Percentiles rank a stretch among this genome's conserved stretches.
Evolutionary conservation across 768 basidiomycete genomes (phyloP).

Genomic region (Boletus pseudo-olivaceus): DNA sequence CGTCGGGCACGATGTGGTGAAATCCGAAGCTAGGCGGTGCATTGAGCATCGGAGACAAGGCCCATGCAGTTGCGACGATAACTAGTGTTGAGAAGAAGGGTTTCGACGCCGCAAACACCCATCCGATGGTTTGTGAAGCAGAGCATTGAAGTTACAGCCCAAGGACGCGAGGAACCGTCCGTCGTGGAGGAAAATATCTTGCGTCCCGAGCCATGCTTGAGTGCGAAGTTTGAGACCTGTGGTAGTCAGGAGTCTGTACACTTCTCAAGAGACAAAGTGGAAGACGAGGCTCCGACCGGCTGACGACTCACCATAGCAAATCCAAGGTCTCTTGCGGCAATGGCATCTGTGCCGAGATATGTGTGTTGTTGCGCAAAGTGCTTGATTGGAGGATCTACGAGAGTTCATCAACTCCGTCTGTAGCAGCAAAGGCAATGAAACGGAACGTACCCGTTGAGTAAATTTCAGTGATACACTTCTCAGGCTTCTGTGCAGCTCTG

Average conservation of each 20-base stretch:
- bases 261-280: no score
- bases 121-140: slow-evolving; percentile 77
- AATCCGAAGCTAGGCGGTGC: slow-evolving; percentile 35
- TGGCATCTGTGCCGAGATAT: slow-evolving; percentile 34
- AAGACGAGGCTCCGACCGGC: no score
- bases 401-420: not conserved
- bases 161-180: slow-evolving; percentile 43
- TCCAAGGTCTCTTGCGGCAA: no score
- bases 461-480: slow-evolving; percentile 81
- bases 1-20: slow-evolving; percentile 67
- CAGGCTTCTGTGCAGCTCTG: slow-evolving; percentile 82
- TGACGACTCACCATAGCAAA: no score
- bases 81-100: slow-evolving; percentile 59
- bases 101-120: slow-evolving; percentile 44
- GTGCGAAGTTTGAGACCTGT: no score
- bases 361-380: slow-evolving; percentile 81
- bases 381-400: slow-evolving; percentile 81
- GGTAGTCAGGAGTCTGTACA: no score
- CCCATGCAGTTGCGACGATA: slow-evolving; percentile 47
- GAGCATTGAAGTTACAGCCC: slow-evolving; percentile 47
- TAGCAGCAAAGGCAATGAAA: not conserved
- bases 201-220: slow-evolving; percentile 12
- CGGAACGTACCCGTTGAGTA: slow-evolving; percentile 71
- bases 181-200: slow-evolving; percentile 63
- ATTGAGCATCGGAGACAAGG: slow-evolving; percentile 52